Base-by-base conservation (phyloP, 139 green algal species). In the Micromonas pusilla region DNA sequence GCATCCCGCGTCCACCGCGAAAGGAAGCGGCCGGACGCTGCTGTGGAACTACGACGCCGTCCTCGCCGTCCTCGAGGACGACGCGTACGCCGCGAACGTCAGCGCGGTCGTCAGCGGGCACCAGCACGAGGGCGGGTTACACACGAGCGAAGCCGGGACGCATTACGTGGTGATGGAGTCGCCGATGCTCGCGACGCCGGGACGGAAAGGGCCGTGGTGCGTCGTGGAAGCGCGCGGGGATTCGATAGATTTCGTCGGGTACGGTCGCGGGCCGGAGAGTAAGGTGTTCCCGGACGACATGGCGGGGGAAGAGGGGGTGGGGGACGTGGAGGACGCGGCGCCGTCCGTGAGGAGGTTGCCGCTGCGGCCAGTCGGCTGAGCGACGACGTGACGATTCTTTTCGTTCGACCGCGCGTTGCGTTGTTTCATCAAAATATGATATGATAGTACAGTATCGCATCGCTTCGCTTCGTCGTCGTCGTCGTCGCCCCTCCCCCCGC, bases 31-130 rank as follows among this genome's bases (percentile, higher is more conserved):
- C 5, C 45, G 30, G 2, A 78, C 72, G 19, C 52, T 78, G 52
- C 4, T 78, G 52, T 78, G 72, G 72, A 60, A 78, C 33, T 78
- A 78, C 72, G 52, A 78, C 16, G 72, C 67, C 3, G 28, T 68
- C 5, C 53, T 78, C 30, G 72, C 25, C 28, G 23, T 62, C 21
- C 16, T 78, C 0, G 32, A 53, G 52, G 23, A 31, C 16, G 20
- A 52, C 9, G 26, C 20, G 0, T 21, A 19, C 23, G 30, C 21
- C 13, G 52, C 26, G 31, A 68, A 62, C 72, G 72, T 78, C 52
- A 52, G 33, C 5, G 60, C 39, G 30, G 72, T 78, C 52, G 26
- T 78, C 4, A 53, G n/a, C 72, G 72, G 72, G 30, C 72, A 78
- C 52, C 72, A 78, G 52, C 72, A 78, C 72, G 72, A 78, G 62